Evolutionary conservation across 2,329 filamentous ascomycete genomes (phyloP), one percentile per base, ranked within the genome.

Genomic region (Hymenoscyphus salicellus): DNA sequence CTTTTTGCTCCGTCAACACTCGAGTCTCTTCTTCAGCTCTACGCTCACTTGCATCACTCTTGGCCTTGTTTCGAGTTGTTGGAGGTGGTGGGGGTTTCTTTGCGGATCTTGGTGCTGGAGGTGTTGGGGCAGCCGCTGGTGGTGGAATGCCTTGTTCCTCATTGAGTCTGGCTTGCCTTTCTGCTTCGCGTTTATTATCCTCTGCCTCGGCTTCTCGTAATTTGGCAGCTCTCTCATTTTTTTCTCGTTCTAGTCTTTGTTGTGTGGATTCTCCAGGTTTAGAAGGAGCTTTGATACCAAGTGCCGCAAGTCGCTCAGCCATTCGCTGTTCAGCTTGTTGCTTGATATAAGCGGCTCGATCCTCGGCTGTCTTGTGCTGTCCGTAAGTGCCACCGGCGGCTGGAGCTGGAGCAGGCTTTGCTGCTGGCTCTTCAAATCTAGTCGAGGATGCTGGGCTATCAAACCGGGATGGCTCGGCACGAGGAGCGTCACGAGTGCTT

Each of bases 271-370:
- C 95, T 2, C 89, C 89, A 46, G 89, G 80, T 75, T 96, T 96
- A 20, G 83, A 82, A 5, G 91, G 89, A 33, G 92, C 88, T 77
- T 92, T 96, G 75, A 99, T 90, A 41, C 95, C 95, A 66, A 98
- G 85, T 57, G 94, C 94, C 66, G 95, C 95, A 73, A 99, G 86
- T 66, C 95, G 89, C 77, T 98, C 95, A 41, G 95, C 94, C 90
- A 99, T 98, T 65, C 94, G 91, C 75, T 94, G 92, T 77, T 98
- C 93, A 8, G 95, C 96, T 76, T 97, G 94, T 77, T 97, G 93
- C 76, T 96, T 96, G 75, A 98, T 97, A 74, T 96, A 97, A 5
- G 94, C 93, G 41, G 96, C 93, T 63, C 95, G 87, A 74, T 99
- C 94, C 77, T 98, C 93, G 0, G 93, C 90, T 0, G 93, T 97